phyloP scores from a whole-genome alignment of 257 asterid genomes.

The Solanum chiquidenum region DNA sequence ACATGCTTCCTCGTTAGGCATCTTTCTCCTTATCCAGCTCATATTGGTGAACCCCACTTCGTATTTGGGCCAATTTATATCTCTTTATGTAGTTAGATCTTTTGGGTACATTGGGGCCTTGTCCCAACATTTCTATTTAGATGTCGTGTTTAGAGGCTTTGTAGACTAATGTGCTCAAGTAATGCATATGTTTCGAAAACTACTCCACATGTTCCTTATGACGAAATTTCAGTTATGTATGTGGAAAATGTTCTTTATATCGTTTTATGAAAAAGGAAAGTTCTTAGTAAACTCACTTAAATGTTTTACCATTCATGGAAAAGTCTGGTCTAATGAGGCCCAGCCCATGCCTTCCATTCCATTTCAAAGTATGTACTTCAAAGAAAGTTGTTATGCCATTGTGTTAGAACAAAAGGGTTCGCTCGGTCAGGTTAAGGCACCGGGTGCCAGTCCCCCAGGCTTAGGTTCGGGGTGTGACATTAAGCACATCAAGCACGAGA shows the following conservation, averaged over 20 bases:
- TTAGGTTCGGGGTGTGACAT: neutral
- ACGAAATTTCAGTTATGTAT: neutral
- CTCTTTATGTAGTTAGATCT: neutral
- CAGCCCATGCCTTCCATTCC: neutral
- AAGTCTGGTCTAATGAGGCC: neutral
- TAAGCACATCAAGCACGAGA: neutral
- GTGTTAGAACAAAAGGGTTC: neutral
- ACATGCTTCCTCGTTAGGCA: neutral
- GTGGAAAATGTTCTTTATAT: neutral
- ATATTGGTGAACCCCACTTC: neutral
- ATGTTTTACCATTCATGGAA: neutral
- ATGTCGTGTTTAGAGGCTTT: neutral
- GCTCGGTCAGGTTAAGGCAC: neutral
- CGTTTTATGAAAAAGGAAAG: neutral
- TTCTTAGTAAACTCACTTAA: neutral
- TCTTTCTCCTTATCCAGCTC: neutral
- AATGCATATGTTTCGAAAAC: neutral
- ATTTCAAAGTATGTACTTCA: neutral
- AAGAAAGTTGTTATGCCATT: neutral
- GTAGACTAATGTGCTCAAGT: neutral
- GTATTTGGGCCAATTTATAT: neutral
- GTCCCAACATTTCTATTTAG: neutral
- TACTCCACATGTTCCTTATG: neutral
- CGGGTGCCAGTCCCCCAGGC: neutral
- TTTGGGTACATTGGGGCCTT: neutral